Base-by-base conservation (phyloP, 2,329 filamentous ascomycete genomes). In the Pseudocercospora vitis region DNA sequence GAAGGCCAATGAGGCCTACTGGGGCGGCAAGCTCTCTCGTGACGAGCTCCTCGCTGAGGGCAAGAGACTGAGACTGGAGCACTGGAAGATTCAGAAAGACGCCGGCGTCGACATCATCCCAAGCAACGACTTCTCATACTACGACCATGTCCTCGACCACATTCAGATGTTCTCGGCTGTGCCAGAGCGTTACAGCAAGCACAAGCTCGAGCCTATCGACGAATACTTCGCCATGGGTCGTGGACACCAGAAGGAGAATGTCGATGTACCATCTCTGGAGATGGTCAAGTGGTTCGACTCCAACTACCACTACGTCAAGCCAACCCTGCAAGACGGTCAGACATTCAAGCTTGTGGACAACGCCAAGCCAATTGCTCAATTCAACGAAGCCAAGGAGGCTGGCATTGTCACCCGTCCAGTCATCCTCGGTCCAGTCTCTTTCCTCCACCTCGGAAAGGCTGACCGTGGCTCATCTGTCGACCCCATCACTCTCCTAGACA, bases 251-350 rank as follows among this genome's bases (percentile, higher is more conserved):
- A 95, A 90, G 85, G 84, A 86, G 71, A 84, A 89, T 75, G 82
- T 97, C 68, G 94, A 99, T 76, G 94, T 97, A 64, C 90, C 92
- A 67, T 72, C 58, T n/a, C 59, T 67, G 47, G 94, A 99, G 84
- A 99, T 99, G 94, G 94, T 99, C 70, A 99, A 99, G 84, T 99
- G 94, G 94, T 99, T 99, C 74, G 94, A 99, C 83, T 96, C 91
- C 64, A 99, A 99, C 88, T 99, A 99, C 87, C 94, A 97, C 84
- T 99, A 99, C 77, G 94, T 97, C 80, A 97, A 97, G 86, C 94
- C 94, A 63, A 96, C 94, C 60, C 85, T 99, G 65, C 91, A 96
- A 79, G 87, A 96, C 80, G 88, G 89, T 83, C 94, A 99, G 84
- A 86, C 83, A 71, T 99, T 99, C 86, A 91, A 87, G 78, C 89